Evolutionary conservation across 345 rosid species (phyloP).

Genomic region (Raphanus raphanistrum): DNA sequence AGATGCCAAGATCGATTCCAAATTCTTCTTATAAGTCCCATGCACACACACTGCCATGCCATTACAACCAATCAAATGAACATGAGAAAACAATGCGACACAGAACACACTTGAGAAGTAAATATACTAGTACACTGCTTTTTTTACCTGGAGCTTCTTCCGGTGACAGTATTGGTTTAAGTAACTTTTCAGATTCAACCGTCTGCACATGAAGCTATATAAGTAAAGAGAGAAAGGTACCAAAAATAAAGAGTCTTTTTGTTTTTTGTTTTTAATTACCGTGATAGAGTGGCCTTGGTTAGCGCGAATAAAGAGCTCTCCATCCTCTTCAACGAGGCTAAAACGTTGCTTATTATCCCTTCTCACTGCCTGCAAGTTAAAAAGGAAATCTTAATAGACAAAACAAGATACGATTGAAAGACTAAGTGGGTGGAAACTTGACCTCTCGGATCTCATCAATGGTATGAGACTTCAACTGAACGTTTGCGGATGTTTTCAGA

Average conservation of each 20-base stretch:
- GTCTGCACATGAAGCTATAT: conserved; percentile 45
- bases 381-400: neutral
- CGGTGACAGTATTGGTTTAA: conserved; percentile 66
- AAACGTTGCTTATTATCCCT: conserved; percentile 87
- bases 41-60: conserved; percentile 81
- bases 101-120: neutral
- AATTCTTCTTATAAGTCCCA: conserved; percentile 76
- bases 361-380: conserved; percentile 64
- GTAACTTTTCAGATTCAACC: conserved; percentile 74
- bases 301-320: conserved; percentile 82
- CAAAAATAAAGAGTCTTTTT: too few species aligned
- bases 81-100: neutral
- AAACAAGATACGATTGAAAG: neutral
- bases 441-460: conserved; percentile 86
- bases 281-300: conserved; percentile 90
- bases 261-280: neutral
- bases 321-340: conserved; percentile 71
- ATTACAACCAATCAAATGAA: neutral
- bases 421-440: conserved; percentile 2
- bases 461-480: conserved; percentile 67
- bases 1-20: conserved; percentile 69
- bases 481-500: conserved; percentile 66
- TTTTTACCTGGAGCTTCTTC: conserved; percentile 67
- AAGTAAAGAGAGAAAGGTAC: neutral
- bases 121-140: neutral